Base-by-base conservation (phyloP, 202 grass and related monocot genomes). In the Zizania palustris region DNA sequence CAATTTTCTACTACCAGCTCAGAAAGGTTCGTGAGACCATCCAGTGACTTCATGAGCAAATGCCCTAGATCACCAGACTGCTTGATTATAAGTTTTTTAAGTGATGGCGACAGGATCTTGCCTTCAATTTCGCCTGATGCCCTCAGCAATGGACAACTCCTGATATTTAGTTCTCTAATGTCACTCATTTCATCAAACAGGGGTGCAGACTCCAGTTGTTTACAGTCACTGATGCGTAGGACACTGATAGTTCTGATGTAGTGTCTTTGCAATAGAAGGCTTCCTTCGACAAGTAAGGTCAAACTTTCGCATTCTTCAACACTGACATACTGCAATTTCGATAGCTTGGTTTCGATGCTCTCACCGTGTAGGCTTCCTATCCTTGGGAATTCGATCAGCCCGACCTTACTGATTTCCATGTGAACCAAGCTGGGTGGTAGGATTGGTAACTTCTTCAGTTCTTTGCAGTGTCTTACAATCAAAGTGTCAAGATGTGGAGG, bases 341-440 rank as follows among this genome's bases (percentile, higher is more conserved):
- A 80, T 54, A 36, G 15, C 18, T 28, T 63, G 38, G 15, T 71
- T 39, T 48, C 7, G 0, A 7, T 59, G 8, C 3, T 51, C n/a
- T 33, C 55, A 16, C 19, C 28, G 18, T 20, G 3, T 49, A 46
- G n/a, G 5, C 16, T 51, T 4, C 56, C 60, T 65, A 64, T 73
- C 10, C 9, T 56, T 55, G 79, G 79, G 15, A 81, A 12, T 65
- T 72, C 12, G 38, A 10, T 73, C 10, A 81, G 37, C 0, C 69
- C 69, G 4, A 65, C 79, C 1, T 21, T 20, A 56, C 15, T 13
- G 73, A 55, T 44, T 15, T 73, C 10, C 46, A 81, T 10, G 3
- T 65, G 7, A 41, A 73, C 69, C 60, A 81, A 73, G 69, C 57
- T 65, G 0, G 46, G 36, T 20, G 79, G 69, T 42, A 81, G 59